Evolutionary conservation across 2,329 filamentous ascomycete genomes (phyloP).

Genomic region (Colletotrichum siamense): DNA sequence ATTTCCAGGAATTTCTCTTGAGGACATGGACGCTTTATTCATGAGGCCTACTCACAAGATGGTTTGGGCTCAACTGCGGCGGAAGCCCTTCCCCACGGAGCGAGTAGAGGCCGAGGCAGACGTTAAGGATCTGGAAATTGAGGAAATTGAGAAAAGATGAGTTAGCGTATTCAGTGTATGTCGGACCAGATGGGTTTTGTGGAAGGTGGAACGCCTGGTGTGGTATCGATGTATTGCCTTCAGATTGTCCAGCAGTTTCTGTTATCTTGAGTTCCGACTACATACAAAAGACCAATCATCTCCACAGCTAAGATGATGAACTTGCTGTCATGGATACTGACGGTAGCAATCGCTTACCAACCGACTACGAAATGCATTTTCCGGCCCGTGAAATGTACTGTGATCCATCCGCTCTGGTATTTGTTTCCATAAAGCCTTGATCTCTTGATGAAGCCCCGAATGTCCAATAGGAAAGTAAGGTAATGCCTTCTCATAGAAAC

Average conservation of each 20-base stretch:
- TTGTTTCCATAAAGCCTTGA: neutral
- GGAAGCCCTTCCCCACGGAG: neutral
- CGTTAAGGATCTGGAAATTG: neutral
- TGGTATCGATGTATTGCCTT: neutral
- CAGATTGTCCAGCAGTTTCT: neutral
- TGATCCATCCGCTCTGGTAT: neutral
- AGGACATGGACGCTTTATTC: constrained; percentile 49
- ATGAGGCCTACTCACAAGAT: constrained; percentile 33
- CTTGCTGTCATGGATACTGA: neutral
- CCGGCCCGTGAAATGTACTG: neutral
- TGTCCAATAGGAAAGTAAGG: neutral
- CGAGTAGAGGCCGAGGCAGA: neutral
- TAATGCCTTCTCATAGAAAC: neutral
- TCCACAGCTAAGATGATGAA: neutral
- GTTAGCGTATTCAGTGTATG: fast-evolving
- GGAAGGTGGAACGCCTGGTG: neutral
- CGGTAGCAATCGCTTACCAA: neutral
- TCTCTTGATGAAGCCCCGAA: neutral
- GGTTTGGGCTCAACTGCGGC: constrained; percentile 29
- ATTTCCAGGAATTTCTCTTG: constrained; percentile 44
- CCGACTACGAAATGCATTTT: neutral
- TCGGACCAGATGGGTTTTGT: too few relatives aligned
- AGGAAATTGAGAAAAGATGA: neutral
- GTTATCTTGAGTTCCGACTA: neutral
- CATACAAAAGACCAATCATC: neutral